Evolutionary conservation across 2,329 filamentous ascomycete genomes (phyloP), one percentile per base, ranked within the genome.

Genomic region (Ascocoryne sarcoides): DNA sequence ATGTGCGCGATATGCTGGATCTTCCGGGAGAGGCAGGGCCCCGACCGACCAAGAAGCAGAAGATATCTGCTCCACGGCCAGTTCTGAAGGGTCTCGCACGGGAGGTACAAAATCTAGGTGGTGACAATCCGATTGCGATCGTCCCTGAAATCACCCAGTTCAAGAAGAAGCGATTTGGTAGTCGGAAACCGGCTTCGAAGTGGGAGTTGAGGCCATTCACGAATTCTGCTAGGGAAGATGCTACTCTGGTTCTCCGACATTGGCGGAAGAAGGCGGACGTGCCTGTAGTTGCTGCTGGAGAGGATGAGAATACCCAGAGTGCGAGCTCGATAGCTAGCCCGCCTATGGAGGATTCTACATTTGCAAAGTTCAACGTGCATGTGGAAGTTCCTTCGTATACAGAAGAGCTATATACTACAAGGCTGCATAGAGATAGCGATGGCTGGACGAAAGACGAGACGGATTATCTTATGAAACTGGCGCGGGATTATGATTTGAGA

Each of bases 381-480:
- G 76, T 90, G 10, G 73, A 82, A 3, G 71, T 88, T 26, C 86
- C 89, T 1, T 72, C 79, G 45, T 96, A 96, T 62, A 87, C 76
- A 46, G 83, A 93, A 48, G 85, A 89, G 47, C 82, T 94, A 60
- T 98, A 98, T 63, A 75, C 81, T 45, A 71, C 77, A 42, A 76
- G 83, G 46, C 64, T 98, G 37, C 73, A 79, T 52, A n/a, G n/a
- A n/a, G 12, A 7, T 7, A 82, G 71, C 56, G 68, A 76, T 10
- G 80, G 90, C 52, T 98, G 92, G 92, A 82, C 84, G 10, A 86
- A 83, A 56, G 82, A 92, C 54, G 92, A 98, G 64, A 98, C 92
- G 7, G 88, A 95, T 59, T 95, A 95, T 58, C 65, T 98, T 47
- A 74, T 96, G 59, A 68, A 76, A 3, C 60, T 90, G 26, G 84